Conservation (phyloP, 352 stramenopile genomes). For the Globisporangium paroecandrum region DNA sequence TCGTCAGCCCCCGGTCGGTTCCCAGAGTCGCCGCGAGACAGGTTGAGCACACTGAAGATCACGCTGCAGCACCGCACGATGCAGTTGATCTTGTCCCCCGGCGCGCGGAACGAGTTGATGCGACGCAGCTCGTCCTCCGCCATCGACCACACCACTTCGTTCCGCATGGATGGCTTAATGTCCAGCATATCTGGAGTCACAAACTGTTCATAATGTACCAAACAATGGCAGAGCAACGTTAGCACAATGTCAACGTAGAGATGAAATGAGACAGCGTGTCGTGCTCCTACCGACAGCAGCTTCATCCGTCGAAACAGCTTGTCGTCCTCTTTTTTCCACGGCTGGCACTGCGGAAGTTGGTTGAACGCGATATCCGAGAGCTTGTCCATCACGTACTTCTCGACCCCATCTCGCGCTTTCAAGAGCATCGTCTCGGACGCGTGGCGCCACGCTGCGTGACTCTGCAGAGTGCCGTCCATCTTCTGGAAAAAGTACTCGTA, state of each 20-base stretch:
- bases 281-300: slow-evolving; percentile 54
- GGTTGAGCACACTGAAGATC: slow-evolving; percentile 88
- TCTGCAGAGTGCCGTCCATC: slow-evolving; percentile 57
- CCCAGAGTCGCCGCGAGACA: slow-evolving; percentile 62
- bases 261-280: not conserved
- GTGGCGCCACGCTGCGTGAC: slow-evolving; percentile 65
- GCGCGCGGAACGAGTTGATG: slow-evolving; percentile 85
- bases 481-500: slow-evolving; percentile 71
- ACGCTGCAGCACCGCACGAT: slow-evolving; percentile 86
- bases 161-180: slow-evolving; percentile 88
- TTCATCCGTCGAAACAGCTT: slow-evolving; percentile 75
- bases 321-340: slow-evolving; percentile 76
- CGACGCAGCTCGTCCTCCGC: slow-evolving; percentile 85
- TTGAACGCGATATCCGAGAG: slow-evolving; percentile 78
- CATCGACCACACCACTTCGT: slow-evolving; percentile 88
- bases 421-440: slow-evolving; percentile 53
- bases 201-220: slow-evolving; percentile 32
- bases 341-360: slow-evolving; percentile 53
- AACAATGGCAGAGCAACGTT: not conserved
- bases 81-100: slow-evolving; percentile 90
- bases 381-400: slow-evolving; percentile 93
- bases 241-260: slow-evolving; percentile 5
- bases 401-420: slow-evolving; percentile 78
- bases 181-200: slow-evolving; percentile 88
- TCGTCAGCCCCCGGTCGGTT: slow-evolving; percentile 83